Base-by-base conservation (phyloP, 2,329 filamentous ascomycete genomes). In the Venturia oleaginea region DNA sequence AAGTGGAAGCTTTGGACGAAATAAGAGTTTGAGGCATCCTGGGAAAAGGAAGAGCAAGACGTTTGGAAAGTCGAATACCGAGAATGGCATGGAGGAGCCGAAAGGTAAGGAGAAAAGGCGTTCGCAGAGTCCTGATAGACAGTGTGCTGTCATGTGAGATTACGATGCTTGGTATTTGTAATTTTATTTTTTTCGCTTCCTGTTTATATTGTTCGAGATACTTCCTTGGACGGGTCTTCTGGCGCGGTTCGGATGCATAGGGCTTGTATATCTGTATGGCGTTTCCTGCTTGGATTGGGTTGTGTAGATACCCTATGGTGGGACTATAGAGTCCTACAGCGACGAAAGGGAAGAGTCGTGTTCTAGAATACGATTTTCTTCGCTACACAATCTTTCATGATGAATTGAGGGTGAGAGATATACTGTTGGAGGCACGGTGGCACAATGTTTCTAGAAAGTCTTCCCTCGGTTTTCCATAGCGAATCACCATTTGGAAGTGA, bases 131-230 rank as follows among this genome's bases (percentile, higher is more conserved):
- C 76, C 77, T 32, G 77, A 79, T 62, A 68, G 78, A 42, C 78
- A 80, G 65, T 80, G 78, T 67, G 65, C 71, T 61, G 69, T 79
- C 10, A 79, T 79, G 78, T 80, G 67, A 74, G 40, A 48, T 34
- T 19, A 19, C 7, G 51, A 34, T 8, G 30, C 11, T 34, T 34
- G 27, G 27, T 19, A 6, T 15, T 55, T 22, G 19, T 48, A 15
- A 43, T 7, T 13, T n/a, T 48, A 8, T 55, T 13, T 55, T 55
- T 2, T 13, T 55, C 27, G 4, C 8, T 32, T 34, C 22, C 27
- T 24, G 51, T 2, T 34, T 15, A 30, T 48, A 22, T 27, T 27
- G 46, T 7, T 24, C 6, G 22, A 8, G 22, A 27, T 27, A 3
- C 24, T 30, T 54, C 4, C 13, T 7, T 15, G 10, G 27, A 15